Base-by-base conservation (phyloP, 805 yeast genomes). In the Priceomyces haplophilus region DNA sequence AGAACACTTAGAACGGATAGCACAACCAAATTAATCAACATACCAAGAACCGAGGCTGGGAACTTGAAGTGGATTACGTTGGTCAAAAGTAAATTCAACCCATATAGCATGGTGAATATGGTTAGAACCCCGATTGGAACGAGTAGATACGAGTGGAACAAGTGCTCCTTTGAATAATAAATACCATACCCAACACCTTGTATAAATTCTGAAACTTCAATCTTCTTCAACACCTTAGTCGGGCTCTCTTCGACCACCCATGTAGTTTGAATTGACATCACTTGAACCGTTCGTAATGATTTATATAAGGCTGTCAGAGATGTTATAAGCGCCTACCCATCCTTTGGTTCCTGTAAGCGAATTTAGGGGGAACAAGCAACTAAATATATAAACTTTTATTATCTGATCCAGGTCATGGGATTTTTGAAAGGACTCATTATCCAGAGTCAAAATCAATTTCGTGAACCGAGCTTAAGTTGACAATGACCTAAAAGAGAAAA, bases 41-140 rank as follows among this genome's bases (percentile, higher is more conserved):
- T 82, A 34, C 85, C 78, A 39, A 84, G 69, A 23, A 84, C 90
- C 2, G 88, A 82, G 5, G 85, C 75, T 0, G 91, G 91, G 56
- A 84, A 81, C 36, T 69, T 64, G 46, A 83, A 72, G 4, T 73
- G 65, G 32, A 61, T 49, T 5, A 76, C 72, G 37, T 67, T 52
- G 18, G 63, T 54, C 37, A 82, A 64, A 19, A 78, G 59, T 44
- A 62, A 58, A 52, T 82, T 73, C 37, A 80, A 59, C 0, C 82
- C 85, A 48, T 80, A 82, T 18, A 82, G 60, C 4, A 74, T 56
- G 40, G 64, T 48, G 35, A 81, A 59, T 16, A 75, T 58, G 2
- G 75, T 37, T 10, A 79, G 43, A 16, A 75, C 61, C 1, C 85
- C 84, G 5, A 69, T 38, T 0, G 83, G 78, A 1, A 79, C 67